phyloP scores from a whole-genome alignment of 2,329 filamentous ascomycete genomes.

The Zelopaecilomyces penicillatus region DNA sequence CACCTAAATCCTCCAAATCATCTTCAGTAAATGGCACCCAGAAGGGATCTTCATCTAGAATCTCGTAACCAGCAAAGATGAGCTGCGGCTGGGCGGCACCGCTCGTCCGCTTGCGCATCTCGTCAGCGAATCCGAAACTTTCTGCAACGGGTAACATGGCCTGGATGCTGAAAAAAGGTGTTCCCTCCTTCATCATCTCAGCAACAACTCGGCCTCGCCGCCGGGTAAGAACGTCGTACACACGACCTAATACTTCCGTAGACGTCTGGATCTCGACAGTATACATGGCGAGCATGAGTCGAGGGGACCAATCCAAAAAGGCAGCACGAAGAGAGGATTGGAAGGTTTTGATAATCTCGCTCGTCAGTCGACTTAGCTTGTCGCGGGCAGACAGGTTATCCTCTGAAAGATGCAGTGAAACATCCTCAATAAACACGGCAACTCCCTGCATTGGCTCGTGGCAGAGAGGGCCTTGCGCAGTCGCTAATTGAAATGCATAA shows the following conservation, averaged over 20 bases:
- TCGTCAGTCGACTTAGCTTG: slow-evolving; percentile 71
- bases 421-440: slow-evolving; percentile 80
- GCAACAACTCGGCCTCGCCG: slow-evolving; percentile 82
- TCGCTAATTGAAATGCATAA: slow-evolving; percentile 91
- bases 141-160: slow-evolving; percentile 85
- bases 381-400: slow-evolving; percentile 52
- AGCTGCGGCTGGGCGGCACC: slow-evolving; percentile 89
- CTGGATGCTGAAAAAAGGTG: slow-evolving; percentile 90
- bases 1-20: slow-evolving; percentile 89
- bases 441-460: slow-evolving; percentile 89
- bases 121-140: slow-evolving; percentile 91
- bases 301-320: slow-evolving; percentile 91
- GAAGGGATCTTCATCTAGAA: slow-evolving; percentile 91
- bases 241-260: slow-evolving; percentile 87
- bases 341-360: slow-evolving; percentile 85
- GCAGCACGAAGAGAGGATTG: slow-evolving; percentile 75
- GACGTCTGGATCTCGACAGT: slow-evolving; percentile 94
- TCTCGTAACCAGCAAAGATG: slow-evolving; percentile 85
- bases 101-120: slow-evolving; percentile 89
- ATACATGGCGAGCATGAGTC: slow-evolving; percentile 97
- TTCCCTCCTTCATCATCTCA: slow-evolving; percentile 89
- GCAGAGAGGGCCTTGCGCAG: slow-evolving; percentile 80
- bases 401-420: slow-evolving; percentile 50
- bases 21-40: slow-evolving; percentile 97
- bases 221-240: slow-evolving; percentile 96